phyloP scores from a whole-genome alignment of 257 asterid genomes.

The Ballota nigra region DNA sequence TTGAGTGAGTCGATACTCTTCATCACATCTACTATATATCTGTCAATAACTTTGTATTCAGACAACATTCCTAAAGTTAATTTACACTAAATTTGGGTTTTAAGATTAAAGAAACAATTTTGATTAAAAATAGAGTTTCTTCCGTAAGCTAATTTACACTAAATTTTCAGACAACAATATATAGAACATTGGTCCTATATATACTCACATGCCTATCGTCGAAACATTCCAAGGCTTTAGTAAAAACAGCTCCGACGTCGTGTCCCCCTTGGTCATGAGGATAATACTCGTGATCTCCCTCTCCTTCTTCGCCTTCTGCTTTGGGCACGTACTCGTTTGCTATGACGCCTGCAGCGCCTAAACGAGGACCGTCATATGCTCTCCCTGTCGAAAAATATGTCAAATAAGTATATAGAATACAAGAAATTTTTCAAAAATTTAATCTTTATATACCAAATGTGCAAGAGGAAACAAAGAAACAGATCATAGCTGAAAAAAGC shows the following conservation, averaged over 20 bases:
- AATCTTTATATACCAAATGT: constrained; percentile 27
- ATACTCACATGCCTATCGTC: constrained; percentile 42
- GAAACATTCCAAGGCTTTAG: constrained; percentile 50
- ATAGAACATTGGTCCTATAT: background rate
- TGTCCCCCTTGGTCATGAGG: constrained; percentile 29
- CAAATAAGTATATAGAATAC: background rate
- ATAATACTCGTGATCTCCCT: constrained; percentile 23
- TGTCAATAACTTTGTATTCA: constrained; percentile 13
- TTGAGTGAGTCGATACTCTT: constrained; percentile 40
- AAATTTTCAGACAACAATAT: too few species aligned
- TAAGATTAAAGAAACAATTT: too few species aligned
- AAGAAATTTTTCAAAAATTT: background rate
- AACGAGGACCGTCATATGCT: constrained; percentile 23
- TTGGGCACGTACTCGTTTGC: constrained; percentile 37
- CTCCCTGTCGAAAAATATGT: constrained; percentile 33
- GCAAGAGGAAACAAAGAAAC: constrained; percentile 22
- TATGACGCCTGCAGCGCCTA: constrained; percentile 38
- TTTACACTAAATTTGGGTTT: too few species aligned
- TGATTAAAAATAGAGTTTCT: too few species aligned
- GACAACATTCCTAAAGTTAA: too few species aligned
- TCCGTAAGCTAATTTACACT: too few species aligned
- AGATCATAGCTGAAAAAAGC: constrained; percentile 24
- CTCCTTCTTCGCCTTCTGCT: constrained; percentile 27
- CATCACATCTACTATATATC: constrained; percentile 58
- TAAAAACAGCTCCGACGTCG: constrained; percentile 9